Evolutionary conservation across 305 asterid genomes (phyloP).

Genomic region (Ruellia speciosa): DNA sequence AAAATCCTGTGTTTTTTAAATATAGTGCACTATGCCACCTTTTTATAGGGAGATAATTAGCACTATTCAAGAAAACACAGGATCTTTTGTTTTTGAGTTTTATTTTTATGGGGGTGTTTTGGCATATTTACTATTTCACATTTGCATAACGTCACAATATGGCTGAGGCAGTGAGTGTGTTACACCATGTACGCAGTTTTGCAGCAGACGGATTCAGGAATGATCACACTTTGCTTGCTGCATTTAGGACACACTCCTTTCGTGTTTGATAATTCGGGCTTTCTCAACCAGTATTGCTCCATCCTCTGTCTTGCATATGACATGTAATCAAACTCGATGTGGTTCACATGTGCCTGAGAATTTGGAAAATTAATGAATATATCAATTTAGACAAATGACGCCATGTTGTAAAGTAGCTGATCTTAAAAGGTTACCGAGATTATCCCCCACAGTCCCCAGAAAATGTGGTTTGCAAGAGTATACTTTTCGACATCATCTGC

Average conservation of each 20-base stretch:
- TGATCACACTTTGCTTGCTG: background rate
- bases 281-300: slow-evolving; percentile 68
- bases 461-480: slow-evolving; percentile 76
- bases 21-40: no score
- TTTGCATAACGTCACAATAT: no score
- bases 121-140: background rate
- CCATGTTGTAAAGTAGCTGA: background rate
- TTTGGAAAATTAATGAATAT: background rate
- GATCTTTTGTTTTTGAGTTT: no score
- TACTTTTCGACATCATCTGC: slow-evolving; percentile 52
- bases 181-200: background rate
- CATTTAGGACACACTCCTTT: background rate
- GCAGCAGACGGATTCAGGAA: background rate
- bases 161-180: background rate
- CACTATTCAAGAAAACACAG: no score
- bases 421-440: slow-evolving; percentile 52
- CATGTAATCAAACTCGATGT: slow-evolving; percentile 68
- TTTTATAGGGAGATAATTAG: no score
- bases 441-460: slow-evolving; percentile 95
- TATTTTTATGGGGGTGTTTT: no score
- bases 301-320: slow-evolving; percentile 86
- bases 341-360: slow-evolving; percentile 64
- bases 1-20: no score
- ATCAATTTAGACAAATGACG: background rate
- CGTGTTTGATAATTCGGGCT: slow-evolving; percentile 23